These are phyloP conservation scores for Talaromyces amestolkiae DNA, from an alignment of 2,329 filamentous ascomycete genomes.

Conservation along the genomic window DNA sequence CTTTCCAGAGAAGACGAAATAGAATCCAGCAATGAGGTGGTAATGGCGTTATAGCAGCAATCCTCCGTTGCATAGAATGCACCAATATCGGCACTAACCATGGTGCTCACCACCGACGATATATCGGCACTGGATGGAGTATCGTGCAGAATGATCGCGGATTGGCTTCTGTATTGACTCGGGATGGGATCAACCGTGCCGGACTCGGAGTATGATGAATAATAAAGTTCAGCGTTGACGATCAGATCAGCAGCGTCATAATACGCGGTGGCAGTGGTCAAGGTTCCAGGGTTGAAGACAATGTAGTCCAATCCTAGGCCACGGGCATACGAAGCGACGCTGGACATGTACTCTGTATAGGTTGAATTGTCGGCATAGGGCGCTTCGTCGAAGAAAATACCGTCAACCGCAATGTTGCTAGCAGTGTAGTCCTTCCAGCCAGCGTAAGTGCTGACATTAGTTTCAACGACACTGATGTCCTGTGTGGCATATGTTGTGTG, in stretches of 20 bases:
- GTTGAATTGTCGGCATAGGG: conserved; percentile 6
- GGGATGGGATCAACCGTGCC: not conserved
- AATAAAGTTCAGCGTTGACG: conserved; percentile 10
- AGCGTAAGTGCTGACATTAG: conserved; percentile 10
- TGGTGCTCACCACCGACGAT: conserved; percentile 4
- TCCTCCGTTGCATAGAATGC: conserved; percentile 16
- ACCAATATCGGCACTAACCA: conserved; percentile 4
- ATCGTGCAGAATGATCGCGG: conserved; percentile 15
- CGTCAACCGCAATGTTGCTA: conserved; percentile 16
- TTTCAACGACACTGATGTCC: not conserved
- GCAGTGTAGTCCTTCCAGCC: conserved; percentile 14
- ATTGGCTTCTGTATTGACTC: conserved; percentile 5
- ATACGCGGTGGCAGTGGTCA: conserved; percentile 11
- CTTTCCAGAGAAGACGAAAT: conserved; percentile 3
- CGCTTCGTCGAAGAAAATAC: conserved; percentile 18
- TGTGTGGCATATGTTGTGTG: conserved; percentile 3
- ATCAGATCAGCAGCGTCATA: conserved; percentile 15
- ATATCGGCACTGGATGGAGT: conserved; percentile 6
- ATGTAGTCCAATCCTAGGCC: conserved; percentile 7
- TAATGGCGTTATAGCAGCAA: conserved; percentile 15
- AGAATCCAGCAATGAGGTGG: not conserved
- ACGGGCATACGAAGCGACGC: conserved; percentile 3
- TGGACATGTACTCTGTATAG: conserved; percentile 9
- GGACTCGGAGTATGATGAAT: conserved; percentile 5
- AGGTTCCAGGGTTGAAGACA: conserved; percentile 15